Evolutionary conservation across 768 basidiomycete genomes (phyloP).

Genomic region (Strobilomyces dryophilus): DNA sequence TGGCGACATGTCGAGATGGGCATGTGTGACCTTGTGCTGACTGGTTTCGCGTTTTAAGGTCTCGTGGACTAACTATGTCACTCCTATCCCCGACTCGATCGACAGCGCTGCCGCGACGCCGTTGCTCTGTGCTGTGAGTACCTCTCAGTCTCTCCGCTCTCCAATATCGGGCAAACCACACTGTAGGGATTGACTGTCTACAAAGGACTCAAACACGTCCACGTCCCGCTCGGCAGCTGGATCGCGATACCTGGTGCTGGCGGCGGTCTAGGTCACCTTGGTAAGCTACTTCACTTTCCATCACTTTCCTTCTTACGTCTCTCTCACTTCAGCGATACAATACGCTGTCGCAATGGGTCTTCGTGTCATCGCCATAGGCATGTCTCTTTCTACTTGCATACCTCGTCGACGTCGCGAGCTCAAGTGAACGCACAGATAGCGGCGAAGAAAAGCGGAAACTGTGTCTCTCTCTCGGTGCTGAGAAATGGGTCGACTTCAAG

Average conservation of each 20-base stretch:
- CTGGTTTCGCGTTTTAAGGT: slow-evolving; percentile 17
- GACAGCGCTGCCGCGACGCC: slow-evolving; percentile 39
- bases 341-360: slow-evolving; percentile 42
- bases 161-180: background rate
- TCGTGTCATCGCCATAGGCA: slow-evolving; percentile 42
- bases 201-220: slow-evolving; percentile 74
- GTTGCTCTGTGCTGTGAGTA: slow-evolving; percentile 39
- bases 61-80: slow-evolving; percentile 37
- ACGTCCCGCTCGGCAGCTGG: slow-evolving; percentile 66
- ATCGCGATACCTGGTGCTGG: slow-evolving; percentile 75
- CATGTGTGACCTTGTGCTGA: background rate
- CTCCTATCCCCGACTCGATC: slow-evolving; percentile 41
- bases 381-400: background rate
- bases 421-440: slow-evolving; percentile 29
- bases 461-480: slow-evolving; percentile 37
- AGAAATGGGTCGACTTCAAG: slow-evolving; percentile 46
- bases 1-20: background rate
- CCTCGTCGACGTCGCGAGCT: background rate
- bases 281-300: background rate
- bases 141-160: background rate
- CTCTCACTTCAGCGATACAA: slow-evolving; percentile 35
- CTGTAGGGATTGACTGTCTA: slow-evolving; percentile 50
- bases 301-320: background rate
- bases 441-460: slow-evolving; percentile 39
- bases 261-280: slow-evolving; percentile 38